Conservation (phyloP, 2,329 filamentous ascomycete genomes). For the Phaeoacremonium minimum region DNA sequence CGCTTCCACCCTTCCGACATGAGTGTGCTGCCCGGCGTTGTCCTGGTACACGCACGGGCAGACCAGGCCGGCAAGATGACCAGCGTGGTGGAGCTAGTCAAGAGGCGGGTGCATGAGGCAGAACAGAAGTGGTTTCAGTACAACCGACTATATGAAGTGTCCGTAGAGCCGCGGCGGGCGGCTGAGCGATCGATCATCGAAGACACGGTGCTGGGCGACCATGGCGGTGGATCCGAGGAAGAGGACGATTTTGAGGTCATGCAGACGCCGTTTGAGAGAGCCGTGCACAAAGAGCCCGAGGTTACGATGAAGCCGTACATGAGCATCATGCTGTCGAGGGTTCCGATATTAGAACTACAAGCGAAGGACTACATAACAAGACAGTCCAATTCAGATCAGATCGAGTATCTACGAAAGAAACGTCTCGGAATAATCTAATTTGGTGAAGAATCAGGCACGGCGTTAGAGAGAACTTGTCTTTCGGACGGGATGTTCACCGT, state of each 20-base stretch:
- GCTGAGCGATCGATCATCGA: slow-evolving; percentile 25
- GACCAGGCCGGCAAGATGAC: slow-evolving; percentile 60
- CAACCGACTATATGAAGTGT: slow-evolving; percentile 49
- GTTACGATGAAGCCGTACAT: slow-evolving; percentile 47
- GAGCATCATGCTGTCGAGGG: slow-evolving; percentile 54
- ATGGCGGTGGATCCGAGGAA: slow-evolving; percentile 23
- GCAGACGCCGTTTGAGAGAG: slow-evolving; percentile 51
- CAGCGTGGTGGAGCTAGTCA: slow-evolving; percentile 62
- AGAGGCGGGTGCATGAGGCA: slow-evolving; percentile 46
- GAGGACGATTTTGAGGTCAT: slow-evolving; percentile 52
- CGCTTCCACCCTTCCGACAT: slow-evolving; percentile 18
- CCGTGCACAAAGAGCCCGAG: slow-evolving; percentile 36
- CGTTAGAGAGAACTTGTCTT: too few relatives aligned
- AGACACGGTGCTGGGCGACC: slow-evolving; percentile 33
- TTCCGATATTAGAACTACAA: slow-evolving; percentile 51
- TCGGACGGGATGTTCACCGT: too few relatives aligned
- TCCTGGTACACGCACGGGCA: slow-evolving; percentile 47
- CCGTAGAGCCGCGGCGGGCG: slow-evolving; percentile 21
- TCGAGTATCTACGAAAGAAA: slow-evolving; percentile 16
- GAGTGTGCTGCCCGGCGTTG: slow-evolving; percentile 23
- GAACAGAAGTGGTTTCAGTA: slow-evolving; percentile 51
- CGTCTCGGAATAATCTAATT: slow-evolving; percentile 34
- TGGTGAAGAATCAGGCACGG: too few relatives aligned
- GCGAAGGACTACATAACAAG: slow-evolving; percentile 38
- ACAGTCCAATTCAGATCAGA: slow-evolving; percentile 35